Conservation (phyloP, 2,329 filamentous ascomycete genomes). For the Phaeosphaeria sp. region DNA sequence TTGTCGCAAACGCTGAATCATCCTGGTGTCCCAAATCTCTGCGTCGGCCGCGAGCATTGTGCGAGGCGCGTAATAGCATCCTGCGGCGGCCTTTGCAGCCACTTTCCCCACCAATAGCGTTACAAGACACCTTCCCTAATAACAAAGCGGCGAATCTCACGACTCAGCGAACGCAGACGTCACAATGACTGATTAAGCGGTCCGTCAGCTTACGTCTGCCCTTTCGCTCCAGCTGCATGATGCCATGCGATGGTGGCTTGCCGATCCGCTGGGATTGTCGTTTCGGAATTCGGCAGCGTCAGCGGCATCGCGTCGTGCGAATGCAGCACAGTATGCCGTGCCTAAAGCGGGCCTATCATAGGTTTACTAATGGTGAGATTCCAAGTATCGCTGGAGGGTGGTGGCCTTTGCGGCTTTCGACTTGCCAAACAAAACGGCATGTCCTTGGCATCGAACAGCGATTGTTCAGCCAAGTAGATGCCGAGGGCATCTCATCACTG, state of each 20-base stretch:
- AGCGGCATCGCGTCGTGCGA: constrained; percentile 1
- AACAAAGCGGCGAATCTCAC: neutral
- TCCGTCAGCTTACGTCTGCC: neutral
- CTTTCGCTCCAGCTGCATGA: constrained; percentile 1
- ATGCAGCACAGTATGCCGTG: constrained; percentile 2
- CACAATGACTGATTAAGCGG: constrained; percentile 1
- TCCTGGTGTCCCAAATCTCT: neutral
- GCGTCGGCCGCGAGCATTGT: neutral
- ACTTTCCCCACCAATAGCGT: neutral
- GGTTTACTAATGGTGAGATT: constrained; percentile 2
- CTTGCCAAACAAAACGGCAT: neutral
- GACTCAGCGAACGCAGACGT: neutral
- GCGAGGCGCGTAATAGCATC: neutral
- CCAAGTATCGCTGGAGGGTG: neutral
- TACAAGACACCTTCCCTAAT: no score
- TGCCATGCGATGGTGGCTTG: neutral
- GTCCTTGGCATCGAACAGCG: neutral
- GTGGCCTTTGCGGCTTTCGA: neutral
- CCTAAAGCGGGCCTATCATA: neutral
- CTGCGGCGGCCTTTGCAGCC: neutral
- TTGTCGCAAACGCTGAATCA: neutral
- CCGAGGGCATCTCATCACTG: neutral
- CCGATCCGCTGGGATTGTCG: neutral
- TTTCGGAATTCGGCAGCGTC: neutral
- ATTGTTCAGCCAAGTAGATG: neutral